Evolutionary conservation across 2,329 filamentous ascomycete genomes (phyloP).

Genomic region (Cyphellophora attinorum): DNA sequence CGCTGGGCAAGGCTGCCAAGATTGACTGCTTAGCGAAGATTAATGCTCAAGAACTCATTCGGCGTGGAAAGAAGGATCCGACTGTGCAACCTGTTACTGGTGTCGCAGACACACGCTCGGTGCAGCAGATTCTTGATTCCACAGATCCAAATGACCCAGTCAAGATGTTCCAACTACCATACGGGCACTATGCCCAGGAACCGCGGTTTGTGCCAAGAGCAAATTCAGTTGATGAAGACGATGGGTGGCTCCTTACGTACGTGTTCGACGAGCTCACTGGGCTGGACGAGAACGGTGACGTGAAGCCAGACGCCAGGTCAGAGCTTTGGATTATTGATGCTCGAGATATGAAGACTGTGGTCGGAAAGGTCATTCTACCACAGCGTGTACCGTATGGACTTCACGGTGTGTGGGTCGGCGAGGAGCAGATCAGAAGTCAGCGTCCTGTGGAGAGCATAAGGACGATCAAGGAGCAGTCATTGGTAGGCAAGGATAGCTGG

Average conservation of each 20-base stretch:
- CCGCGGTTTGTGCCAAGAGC: conserved; percentile 51
- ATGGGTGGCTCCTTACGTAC: conserved; percentile 59
- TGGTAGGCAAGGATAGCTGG: conserved; percentile 1
- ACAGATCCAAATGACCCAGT: conserved; percentile 45
- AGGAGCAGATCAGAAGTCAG: conserved; percentile 43
- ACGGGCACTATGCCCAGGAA: conserved; percentile 56
- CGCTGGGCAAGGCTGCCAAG: conserved; percentile 55
- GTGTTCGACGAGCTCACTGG: conserved; percentile 63
- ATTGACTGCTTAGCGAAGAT: conserved; percentile 58
- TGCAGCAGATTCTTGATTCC: conserved; percentile 42
- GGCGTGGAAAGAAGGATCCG: conserved; percentile 36
- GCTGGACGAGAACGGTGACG: conserved; percentile 42
- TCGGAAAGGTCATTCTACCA: conserved; percentile 50
- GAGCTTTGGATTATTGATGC: conserved; percentile 64
- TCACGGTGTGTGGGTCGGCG: conserved; percentile 53
- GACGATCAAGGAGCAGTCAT: conserved; percentile 8
- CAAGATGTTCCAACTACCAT: conserved; percentile 51
- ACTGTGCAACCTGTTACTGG: conserved; percentile 43
- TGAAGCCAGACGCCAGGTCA: conserved; percentile 35
- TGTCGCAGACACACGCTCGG: conserved; percentile 50
- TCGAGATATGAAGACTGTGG: conserved; percentile 49
- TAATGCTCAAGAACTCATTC: conserved; percentile 45
- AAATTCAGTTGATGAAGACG: conserved; percentile 44
- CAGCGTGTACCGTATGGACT: conserved; percentile 62
- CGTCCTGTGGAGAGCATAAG: conserved; percentile 26